phyloP scores from a whole-genome alignment of 768 basidiomycete species.

The Polyporus arcularius region DNA sequence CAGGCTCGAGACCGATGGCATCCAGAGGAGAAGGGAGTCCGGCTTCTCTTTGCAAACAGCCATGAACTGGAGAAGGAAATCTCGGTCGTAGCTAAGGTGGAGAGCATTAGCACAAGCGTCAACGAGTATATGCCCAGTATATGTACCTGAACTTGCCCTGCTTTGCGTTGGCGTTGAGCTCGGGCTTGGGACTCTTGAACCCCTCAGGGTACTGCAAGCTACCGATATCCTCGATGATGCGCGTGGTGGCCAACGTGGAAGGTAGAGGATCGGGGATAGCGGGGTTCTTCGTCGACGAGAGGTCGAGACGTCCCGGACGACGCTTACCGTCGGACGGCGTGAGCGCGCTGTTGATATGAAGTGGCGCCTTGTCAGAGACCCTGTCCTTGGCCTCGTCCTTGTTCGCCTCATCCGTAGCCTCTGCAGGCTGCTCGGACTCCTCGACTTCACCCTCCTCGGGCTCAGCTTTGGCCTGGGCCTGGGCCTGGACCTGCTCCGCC shows the following conservation, averaged over 20 bases:
- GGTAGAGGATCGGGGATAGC: conserved; percentile 48
- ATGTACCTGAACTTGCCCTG: conserved; percentile 86
- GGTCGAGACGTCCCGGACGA: conserved; percentile 75
- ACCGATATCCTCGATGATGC: conserved; percentile 80
- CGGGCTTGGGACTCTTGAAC: conserved; percentile 77
- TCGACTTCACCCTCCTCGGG: conserved; percentile 51
- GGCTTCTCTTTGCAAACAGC: conserved; percentile 93
- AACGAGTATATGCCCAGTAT: background rate
- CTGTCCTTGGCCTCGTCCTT: conserved; percentile 45
- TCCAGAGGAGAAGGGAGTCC: conserved; percentile 83
- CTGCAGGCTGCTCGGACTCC: conserved; percentile 39
- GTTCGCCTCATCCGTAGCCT: conserved; percentile 12
- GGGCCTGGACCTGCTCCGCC: conserved; percentile 29
- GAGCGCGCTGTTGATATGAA: conserved; percentile 70
- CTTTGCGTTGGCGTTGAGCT: conserved; percentile 81
- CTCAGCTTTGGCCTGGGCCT: conserved; percentile 34
- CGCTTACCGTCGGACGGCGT: conserved; percentile 46
- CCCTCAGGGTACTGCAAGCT: conserved; percentile 81
- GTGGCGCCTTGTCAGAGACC: conserved; percentile 46
- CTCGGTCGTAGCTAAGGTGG: conserved; percentile 86
- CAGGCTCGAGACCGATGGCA: conserved; percentile 86
- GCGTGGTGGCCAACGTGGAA: conserved; percentile 78
- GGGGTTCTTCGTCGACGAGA: conserved; percentile 52
- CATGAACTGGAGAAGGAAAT: conserved; percentile 98
- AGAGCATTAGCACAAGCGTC: background rate